Conservation (phyloP, 139 green algal species). For the Spirogloea muscicola region DNA sequence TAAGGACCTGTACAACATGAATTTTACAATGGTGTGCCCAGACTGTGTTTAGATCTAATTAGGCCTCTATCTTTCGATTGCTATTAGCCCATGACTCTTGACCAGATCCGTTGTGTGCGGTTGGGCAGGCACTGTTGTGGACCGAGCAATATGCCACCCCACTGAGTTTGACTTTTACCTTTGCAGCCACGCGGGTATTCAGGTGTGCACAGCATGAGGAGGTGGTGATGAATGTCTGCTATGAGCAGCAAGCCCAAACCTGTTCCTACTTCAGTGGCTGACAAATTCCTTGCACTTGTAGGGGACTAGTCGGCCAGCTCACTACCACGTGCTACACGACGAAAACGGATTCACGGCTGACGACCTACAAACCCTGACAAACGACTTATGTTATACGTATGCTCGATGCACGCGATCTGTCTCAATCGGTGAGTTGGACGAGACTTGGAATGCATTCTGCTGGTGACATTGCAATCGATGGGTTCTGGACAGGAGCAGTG, state of each 20-base stretch:
- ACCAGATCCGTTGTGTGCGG: not conserved
- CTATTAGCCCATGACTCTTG: slow-evolving; percentile 41
- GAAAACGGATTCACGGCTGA: slow-evolving; percentile 76
- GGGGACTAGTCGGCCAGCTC: slow-evolving; percentile 34
- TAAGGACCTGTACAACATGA: no score
- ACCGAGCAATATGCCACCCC: slow-evolving; percentile 40
- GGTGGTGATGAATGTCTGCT: not conserved
- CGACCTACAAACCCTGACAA: slow-evolving; percentile 72
- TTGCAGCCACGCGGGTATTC: slow-evolving; percentile 73
- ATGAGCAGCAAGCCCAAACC: not conserved
- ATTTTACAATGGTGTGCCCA: no score
- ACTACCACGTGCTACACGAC: slow-evolving; percentile 72
- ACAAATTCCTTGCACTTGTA: slow-evolving; percentile 8
- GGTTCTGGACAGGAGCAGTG: no score
- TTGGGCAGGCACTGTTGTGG: slow-evolving; percentile 42
- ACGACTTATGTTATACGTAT: slow-evolving; percentile 77
- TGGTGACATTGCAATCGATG: no score
- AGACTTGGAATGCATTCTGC: no score
- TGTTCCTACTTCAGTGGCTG: not conserved
- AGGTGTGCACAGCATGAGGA: no score
- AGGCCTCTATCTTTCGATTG: slow-evolving; percentile 57
- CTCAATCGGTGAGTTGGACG: slow-evolving; percentile 15
- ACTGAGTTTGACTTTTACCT: slow-evolving; percentile 86
- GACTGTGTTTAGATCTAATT: no score
- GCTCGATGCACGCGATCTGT: slow-evolving; percentile 23